phyloP scores from a whole-genome alignment of 2,329 filamentous ascomycete genomes.

The Ophiostoma sp. region DNA sequence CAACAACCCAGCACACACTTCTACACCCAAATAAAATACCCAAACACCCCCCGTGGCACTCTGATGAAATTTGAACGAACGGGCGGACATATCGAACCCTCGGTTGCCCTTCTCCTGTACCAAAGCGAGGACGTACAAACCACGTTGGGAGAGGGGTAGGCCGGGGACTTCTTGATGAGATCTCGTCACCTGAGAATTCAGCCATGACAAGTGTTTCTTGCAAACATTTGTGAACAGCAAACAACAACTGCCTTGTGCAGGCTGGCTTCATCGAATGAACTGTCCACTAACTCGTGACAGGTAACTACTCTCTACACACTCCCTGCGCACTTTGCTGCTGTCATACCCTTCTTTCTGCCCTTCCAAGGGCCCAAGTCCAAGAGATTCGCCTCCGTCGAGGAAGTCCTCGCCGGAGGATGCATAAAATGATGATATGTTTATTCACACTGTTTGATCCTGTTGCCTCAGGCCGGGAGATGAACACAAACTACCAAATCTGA shows the following conservation, averaged over 20 bases:
- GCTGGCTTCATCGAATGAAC: not conserved
- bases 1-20: not conserved
- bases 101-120: slow-evolving; percentile 39
- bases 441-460: slow-evolving; percentile 57
- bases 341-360: not conserved
- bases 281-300: slow-evolving; percentile 22
- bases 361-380: not conserved
- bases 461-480: slow-evolving; percentile 44
- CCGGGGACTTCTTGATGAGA: slow-evolving; percentile 57
- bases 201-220: too few species aligned
- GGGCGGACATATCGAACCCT: slow-evolving; percentile 62
- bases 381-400: slow-evolving; percentile 5
- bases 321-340: slow-evolving; percentile 1
- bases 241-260: not conserved
- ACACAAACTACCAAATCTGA: slow-evolving; percentile 51
- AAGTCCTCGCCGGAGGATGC: slow-evolving; percentile 25
- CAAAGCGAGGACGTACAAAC: slow-evolving; percentile 59
- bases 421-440: slow-evolving; percentile 50
- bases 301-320: slow-evolving; percentile 29
- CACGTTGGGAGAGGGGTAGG: slow-evolving; percentile 46
- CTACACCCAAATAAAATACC: not conserved
- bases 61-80: slow-evolving; percentile 66
- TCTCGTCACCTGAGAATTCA: slow-evolving; percentile 55
- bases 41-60: slow-evolving; percentile 30
- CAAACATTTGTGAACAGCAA: too few species aligned